Evolutionary conservation across 2,329 filamentous ascomycete genomes (phyloP).

Genomic region (Diaporthe eres): DNA sequence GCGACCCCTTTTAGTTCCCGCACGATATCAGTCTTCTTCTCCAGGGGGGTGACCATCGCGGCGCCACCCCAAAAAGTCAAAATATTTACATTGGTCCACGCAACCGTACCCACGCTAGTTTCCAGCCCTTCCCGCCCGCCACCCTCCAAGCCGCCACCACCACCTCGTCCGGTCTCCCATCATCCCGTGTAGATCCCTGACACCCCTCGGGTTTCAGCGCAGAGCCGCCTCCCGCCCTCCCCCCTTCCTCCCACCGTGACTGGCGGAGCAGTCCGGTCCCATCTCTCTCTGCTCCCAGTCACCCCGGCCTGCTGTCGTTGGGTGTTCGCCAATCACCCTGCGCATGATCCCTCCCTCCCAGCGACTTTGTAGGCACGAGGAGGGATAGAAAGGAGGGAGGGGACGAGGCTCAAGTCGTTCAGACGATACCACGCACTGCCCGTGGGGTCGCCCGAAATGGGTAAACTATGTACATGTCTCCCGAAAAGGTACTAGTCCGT

Average conservation of each 20-base stretch:
- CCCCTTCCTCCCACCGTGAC: not conserved
- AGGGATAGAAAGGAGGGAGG: not conserved
- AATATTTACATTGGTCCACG: not conserved
- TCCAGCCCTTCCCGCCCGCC: slow-evolving; percentile 10
- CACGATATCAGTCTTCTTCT: not conserved
- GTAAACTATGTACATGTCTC: not conserved
- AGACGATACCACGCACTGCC: slow-evolving; percentile 14
- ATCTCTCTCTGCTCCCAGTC: not conserved
- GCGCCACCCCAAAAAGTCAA: not conserved
- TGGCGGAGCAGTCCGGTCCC: slow-evolving; percentile 2
- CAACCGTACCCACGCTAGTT: not conserved
- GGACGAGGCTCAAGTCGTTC: not conserved
- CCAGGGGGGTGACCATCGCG: not conserved
- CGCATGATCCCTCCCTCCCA: not conserved
- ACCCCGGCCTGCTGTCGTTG: not conserved
- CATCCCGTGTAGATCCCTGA: slow-evolving; percentile 27
- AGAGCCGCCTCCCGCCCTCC: not conserved
- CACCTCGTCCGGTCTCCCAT: slow-evolving; percentile 25
- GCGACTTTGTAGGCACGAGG: not conserved
- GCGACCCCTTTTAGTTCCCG: not conserved
- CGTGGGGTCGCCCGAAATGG: not conserved
- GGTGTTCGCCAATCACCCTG: not conserved
- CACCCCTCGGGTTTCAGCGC: slow-evolving; percentile 18
- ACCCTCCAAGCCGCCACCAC: not conserved
- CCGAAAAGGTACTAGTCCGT: not conserved